Conservation (phyloP, 2,329 filamentous ascomycete genomes). For the Epichloe baconii region DNA sequence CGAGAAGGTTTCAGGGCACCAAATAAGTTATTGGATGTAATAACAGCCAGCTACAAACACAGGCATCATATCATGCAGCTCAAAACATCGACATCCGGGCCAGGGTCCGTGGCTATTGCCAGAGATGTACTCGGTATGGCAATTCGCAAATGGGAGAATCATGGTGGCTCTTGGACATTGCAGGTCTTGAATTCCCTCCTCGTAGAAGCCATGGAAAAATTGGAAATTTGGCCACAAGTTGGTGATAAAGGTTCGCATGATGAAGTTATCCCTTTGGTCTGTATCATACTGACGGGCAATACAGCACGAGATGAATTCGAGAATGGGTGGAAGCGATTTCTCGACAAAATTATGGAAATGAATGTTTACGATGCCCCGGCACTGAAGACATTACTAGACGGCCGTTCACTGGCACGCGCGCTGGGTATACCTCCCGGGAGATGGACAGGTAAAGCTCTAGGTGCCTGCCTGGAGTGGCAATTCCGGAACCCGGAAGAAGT, state of each 20-base stretch:
- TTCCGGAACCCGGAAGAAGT: conserved; percentile 59
- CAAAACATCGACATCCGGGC: conserved; percentile 40
- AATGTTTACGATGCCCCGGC: conserved; percentile 45
- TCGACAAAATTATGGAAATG: conserved; percentile 40
- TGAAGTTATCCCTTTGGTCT: neutral
- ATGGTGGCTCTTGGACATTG: conserved; percentile 51
- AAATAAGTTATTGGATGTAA: conserved; percentile 59
- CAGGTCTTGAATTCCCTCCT: conserved; percentile 58
- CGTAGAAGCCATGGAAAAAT: conserved; percentile 41
- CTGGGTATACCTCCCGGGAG: conserved; percentile 59
- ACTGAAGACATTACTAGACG: conserved; percentile 57
- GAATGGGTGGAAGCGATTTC: conserved; percentile 37
- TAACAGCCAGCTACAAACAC: conserved; percentile 52
- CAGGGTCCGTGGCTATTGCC: conserved; percentile 31
- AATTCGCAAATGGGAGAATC: conserved; percentile 56
- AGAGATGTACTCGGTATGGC: conserved; percentile 61
- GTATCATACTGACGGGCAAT: neutral
- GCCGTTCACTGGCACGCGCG: conserved; percentile 55
- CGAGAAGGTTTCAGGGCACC: conserved; percentile 68
- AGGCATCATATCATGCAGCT: conserved; percentile 47
- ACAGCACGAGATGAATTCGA: conserved; percentile 33
- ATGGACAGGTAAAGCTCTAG: conserved; percentile 75
- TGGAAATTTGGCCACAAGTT: conserved; percentile 18
- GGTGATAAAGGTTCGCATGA: conserved; percentile 19
- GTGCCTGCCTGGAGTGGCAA: conserved; percentile 79